These are phyloP conservation scores for Penicillium desertorum DNA, from an alignment of 495 filamentous ascomycete species.

Conservation along the genomic window DNA sequence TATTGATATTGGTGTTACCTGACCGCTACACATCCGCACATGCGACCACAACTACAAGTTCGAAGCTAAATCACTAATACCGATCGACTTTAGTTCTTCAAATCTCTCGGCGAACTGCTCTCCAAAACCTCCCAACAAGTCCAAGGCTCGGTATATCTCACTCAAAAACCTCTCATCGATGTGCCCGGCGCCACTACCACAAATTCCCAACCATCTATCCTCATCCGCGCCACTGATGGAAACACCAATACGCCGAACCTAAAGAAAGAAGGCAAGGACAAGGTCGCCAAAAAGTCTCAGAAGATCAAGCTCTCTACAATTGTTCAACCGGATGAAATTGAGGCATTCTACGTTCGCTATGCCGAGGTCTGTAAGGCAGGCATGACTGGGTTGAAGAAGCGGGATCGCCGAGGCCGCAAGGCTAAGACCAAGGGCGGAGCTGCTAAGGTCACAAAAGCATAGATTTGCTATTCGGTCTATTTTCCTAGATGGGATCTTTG, in stretches of 20 bases:
- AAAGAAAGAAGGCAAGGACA: constrained; percentile 29
- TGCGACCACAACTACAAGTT: constrained; percentile 16
- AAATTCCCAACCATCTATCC: constrained; percentile 54
- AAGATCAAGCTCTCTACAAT: constrained; percentile 86
- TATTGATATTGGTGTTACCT: constrained; percentile 1
- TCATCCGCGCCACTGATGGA: constrained; percentile 83
- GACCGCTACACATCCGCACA: constrained; percentile 8
- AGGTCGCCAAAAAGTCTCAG: constrained; percentile 32
- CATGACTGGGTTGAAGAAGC: constrained; percentile 88
- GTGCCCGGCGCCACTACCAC: constrained; percentile 17
- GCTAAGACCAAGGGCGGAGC: constrained; percentile 64
- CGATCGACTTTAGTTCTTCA: constrained; percentile 71
- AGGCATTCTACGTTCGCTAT: constrained; percentile 79
- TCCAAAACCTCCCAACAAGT: constrained; percentile 62
- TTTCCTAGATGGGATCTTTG: constrained; percentile 3
- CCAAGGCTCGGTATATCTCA: constrained; percentile 77
- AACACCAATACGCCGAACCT: constrained; percentile 46
- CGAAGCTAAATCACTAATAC: constrained; percentile 20
- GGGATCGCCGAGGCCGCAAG: constrained; percentile 76
- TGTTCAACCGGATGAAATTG: constrained; percentile 70
- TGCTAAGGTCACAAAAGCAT: constrained; percentile 54
- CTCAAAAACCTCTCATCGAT: constrained; percentile 65
- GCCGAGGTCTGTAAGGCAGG: constrained; percentile 89
- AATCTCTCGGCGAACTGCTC: constrained; percentile 72
- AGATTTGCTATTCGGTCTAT: constrained; percentile 22